Evolutionary conservation across 2,329 filamentous ascomycete genomes (phyloP), one percentile per base, ranked within the genome.

Genomic region (Penicillium paneum): DNA sequence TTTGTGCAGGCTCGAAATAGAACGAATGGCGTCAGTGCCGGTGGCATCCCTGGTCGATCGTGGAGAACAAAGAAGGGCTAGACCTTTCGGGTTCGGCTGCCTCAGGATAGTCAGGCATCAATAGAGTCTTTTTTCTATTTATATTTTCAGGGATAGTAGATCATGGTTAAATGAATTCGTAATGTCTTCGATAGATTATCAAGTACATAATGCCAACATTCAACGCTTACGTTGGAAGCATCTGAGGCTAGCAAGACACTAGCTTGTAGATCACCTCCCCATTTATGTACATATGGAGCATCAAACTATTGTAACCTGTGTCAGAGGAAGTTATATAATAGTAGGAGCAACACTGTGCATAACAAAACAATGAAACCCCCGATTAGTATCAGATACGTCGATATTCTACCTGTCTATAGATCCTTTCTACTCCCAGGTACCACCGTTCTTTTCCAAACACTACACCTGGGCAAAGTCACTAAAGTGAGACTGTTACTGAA

Each of bases 21-120:
- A 63, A 63, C 39, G 59, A 52, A 62, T 65, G 59, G 56, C 62
- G 62, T 64, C 62, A 64, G 56, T 52, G 60, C 49, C 39, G 49
- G 40, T 56, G 42, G 48, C 49, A 55, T 59, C 52, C 56, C 38
- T 63, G 60, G 61, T 61, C 53, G 54, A 64, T 64, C 58, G 61
- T 63, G 61, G 60, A 57, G 61, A 59, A 57, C 36, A 45, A 47
- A 32, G 44, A 39, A 43, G 55, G 62, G 57, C 59, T 60, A 64
- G 56, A 59, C 61, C 61, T 28, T 52, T 46, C 44, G 36, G 56
- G 41, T 46, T 35, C 43, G 29, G 8, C 15, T 42, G 50, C 50
- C 50, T 49, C 6, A 49, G 42, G 49, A 47, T 45, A 15, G 32
- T 48, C 43, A 52, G 49, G 49, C 49, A 39, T 29, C 26, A 47